Conservation (phyloP, 495 filamentous ascomycete genomes). For the Filosporella fistucella region DNA sequence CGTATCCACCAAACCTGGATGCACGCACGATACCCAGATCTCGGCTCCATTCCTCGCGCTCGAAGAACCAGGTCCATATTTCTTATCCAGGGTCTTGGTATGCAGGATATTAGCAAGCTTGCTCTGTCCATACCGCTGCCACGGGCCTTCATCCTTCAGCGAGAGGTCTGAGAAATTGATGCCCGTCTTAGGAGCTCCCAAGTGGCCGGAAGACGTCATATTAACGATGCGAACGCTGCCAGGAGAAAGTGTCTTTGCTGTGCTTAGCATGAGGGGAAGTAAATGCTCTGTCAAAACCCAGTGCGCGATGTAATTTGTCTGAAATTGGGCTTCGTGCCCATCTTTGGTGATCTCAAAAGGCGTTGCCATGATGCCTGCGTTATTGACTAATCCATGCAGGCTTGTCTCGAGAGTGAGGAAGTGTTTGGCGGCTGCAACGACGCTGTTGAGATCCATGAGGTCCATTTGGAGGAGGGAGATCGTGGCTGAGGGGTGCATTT, state of each 20-base stretch:
- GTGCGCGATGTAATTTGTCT: conserved; percentile 66
- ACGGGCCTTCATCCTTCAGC: conserved; percentile 34
- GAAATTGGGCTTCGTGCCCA: conserved; percentile 64
- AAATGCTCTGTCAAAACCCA: conserved; percentile 64
- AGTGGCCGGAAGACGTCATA: conserved; percentile 35
- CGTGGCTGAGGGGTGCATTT: conserved; percentile 30
- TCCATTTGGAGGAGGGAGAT: conserved; percentile 40
- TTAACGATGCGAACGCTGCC: conserved; percentile 40
- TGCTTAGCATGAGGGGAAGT: conserved; percentile 46
- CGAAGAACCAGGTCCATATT: conserved; percentile 35
- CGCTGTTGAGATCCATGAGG: conserved; percentile 31
- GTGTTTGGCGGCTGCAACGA: conserved; percentile 25
- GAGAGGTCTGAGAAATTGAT: conserved; percentile 44
- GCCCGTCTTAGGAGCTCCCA: conserved; percentile 30
- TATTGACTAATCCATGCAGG: conserved; percentile 60
- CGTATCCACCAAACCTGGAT: conserved; percentile 39
- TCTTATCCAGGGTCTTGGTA: conserved; percentile 44
- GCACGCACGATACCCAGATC: conserved; percentile 36
- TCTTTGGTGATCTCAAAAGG: conserved; percentile 46
- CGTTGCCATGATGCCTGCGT: conserved; percentile 64
- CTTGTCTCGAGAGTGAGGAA: conserved; percentile 37
- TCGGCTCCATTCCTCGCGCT: conserved; percentile 30
- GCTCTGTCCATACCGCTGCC: conserved; percentile 55
- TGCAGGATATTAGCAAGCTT: conserved; percentile 71
- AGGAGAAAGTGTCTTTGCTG: conserved; percentile 36